These are phyloP conservation scores for Myriangium duriaei DNA, from an alignment of 2,329 filamentous ascomycete species.

Conservation along the genomic window DNA sequence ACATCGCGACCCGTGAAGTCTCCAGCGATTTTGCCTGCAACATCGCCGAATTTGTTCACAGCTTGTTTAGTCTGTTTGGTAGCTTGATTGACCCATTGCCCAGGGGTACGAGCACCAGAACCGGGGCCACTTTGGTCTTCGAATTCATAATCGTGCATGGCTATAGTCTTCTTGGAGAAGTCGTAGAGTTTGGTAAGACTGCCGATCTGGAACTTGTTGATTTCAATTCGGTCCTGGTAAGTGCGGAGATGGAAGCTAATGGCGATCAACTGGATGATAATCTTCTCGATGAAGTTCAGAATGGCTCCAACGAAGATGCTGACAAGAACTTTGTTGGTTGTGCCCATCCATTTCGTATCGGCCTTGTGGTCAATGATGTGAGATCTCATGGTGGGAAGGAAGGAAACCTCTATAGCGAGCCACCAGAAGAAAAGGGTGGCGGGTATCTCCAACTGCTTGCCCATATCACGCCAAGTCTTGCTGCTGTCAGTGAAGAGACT, in stretches of 20 bases:
- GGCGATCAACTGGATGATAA: constrained; percentile 88
- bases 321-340: constrained; percentile 76
- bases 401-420: constrained; percentile 74
- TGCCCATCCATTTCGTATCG: constrained; percentile 56
- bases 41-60: constrained; percentile 68
- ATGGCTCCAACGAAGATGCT: constrained; percentile 67
- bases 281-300: constrained; percentile 81
- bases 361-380: constrained; percentile 44
- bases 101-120: constrained; percentile 60
- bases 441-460: constrained; percentile 71
- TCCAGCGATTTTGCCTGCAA: constrained; percentile 74
- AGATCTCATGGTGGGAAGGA: constrained; percentile 66
- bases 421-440: constrained; percentile 86
- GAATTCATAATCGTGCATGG: constrained; percentile 64
- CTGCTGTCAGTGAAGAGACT: constrained; percentile 72
- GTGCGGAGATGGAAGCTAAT: constrained; percentile 86
- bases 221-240: constrained; percentile 78
- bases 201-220: constrained; percentile 82
- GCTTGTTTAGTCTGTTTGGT: constrained; percentile 64
- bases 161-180: constrained; percentile 51
- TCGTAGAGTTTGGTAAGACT: constrained; percentile 52
- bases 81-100: constrained; percentile 54
- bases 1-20: constrained; percentile 73
- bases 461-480: constrained; percentile 90
- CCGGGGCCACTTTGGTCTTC: constrained; percentile 40